Base-by-base conservation (phyloP, 2,329 filamentous ascomycete species). In the Xylaria sp. region DNA sequence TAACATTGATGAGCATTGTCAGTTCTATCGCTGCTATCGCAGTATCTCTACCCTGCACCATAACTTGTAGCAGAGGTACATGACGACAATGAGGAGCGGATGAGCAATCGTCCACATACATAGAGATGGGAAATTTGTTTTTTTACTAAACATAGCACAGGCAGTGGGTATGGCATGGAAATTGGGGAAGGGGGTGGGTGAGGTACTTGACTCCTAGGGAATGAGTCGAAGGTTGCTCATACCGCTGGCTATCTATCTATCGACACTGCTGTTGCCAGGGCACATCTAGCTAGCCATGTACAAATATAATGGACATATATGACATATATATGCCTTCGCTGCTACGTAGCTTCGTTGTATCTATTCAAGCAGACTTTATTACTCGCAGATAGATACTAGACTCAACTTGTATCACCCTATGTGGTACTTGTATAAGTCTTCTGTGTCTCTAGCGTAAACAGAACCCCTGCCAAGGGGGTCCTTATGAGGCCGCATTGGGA, bases 251-350 rank as follows among this genome's bases (percentile, higher is more conserved):
- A 54, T 39, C 36, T 39, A 70, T 41, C 46, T 59, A 51, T 25
- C 43, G 46, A 59, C 41, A 59, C 61, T 61, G 56, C 55, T n/a
- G 48, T 33, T 36, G 46, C 33, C 18, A 65, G 56, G 43, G 48
- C 48, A 57, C 36, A 65, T 67, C 39, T 65, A 56, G 55, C 55
- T 68, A 61, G 60, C 62, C 77, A 78, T 81, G 80, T 74, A 80
- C 76, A 80, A 77, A 79, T 79, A 77, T 80, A 79, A 80, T 77
- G 79, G 80, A 79, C 72, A 79, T 78, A 71, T 55, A 36, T 66
- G 62, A 54, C 43, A 79, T 71, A 79, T 78, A 71, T 55, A 36
- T 66, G 62, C 57, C 43, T 56, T 68, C 49, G 43, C 52, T 65
- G 49, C 46, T 54, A 28, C 25, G 23, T 41, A 41, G 56, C 59